Evolutionary conservation across 106 monocot genomes (phyloP).

Genomic region (Acorus calamus): DNA sequence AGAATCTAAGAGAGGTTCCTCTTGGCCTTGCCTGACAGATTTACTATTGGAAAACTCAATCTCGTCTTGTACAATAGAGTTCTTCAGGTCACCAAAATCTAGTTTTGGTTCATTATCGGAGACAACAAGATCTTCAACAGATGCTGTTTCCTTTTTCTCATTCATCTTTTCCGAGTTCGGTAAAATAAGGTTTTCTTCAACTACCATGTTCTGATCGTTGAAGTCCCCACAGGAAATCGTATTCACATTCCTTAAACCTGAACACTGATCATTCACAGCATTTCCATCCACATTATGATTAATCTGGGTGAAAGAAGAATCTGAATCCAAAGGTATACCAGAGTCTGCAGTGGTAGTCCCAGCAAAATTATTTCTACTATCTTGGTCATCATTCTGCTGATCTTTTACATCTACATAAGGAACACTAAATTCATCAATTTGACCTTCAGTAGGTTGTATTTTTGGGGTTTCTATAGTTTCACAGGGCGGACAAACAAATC

Average conservation of each 20-base stretch:
- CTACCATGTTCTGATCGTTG: conserved; percentile 6
- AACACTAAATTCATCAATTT: conserved; percentile 2
- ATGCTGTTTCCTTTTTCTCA: conserved; percentile 15
- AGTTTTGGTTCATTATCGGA: conserved; percentile 8
- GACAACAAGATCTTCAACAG: conserved; percentile 11
- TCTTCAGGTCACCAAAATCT: conserved; percentile 11
- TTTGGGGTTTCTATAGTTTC: conserved; percentile 10
- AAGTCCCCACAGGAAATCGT: conserved; percentile 5
- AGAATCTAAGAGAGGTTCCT: neutral
- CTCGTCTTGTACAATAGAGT: conserved; percentile 26
- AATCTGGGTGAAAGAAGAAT: neutral
- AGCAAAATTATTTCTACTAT: conserved; percentile 13
- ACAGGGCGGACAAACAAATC: conserved; percentile 5
- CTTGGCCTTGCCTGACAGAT: conserved; percentile 4
- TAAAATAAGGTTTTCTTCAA: conserved; percentile 4
- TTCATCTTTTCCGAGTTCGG: neutral
- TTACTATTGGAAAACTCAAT: conserved; percentile 10
- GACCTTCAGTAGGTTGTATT: conserved; percentile 8
- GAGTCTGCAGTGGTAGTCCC: conserved; percentile 5
- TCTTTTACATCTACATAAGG: conserved; percentile 7
- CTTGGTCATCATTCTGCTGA: conserved; percentile 14
- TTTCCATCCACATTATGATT: conserved; percentile 5
- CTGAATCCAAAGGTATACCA: conserved; percentile 2
- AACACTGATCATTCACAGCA: conserved; percentile 6
- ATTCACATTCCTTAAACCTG: neutral